Percentiles rank a stretch among this genome's conserved stretches.
Evolutionary conservation across 2,329 filamentous ascomycete genomes (phyloP).

Genomic region (Fusarium tupiense): DNA sequence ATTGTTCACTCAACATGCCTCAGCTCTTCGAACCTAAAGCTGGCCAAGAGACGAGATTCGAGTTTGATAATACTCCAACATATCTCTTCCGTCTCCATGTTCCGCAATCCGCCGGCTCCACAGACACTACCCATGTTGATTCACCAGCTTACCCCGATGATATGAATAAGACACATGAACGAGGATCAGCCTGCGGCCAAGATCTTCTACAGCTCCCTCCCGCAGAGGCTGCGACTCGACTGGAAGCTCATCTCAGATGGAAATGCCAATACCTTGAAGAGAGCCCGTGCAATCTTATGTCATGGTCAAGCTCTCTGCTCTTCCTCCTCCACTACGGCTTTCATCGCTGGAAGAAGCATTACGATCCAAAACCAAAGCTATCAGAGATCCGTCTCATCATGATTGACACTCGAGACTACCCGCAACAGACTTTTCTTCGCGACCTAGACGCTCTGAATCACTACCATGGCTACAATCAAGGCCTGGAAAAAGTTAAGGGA

Average conservation of each 20-base stretch:
- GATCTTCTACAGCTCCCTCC: neutral
- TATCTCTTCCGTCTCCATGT: neutral
- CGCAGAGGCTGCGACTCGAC: neutral
- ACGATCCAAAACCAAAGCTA: accelerated
- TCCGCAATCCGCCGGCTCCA: too few species aligned
- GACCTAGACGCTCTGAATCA: neutral
- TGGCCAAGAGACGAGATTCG: accelerated
- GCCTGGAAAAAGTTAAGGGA: neutral
- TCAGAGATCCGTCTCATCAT: neutral
- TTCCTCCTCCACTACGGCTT: neutral
- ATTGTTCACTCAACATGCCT: too few species aligned
- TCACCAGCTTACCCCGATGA: neutral
- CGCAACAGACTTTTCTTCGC: neutral
- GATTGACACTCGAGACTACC: neutral
- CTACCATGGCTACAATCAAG: neutral
- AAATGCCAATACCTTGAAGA: accelerated
- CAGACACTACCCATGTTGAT: too few species aligned
- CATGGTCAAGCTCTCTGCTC: neutral
- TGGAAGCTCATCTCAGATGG: neutral
- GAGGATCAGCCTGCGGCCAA: neutral
- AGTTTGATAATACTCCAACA: neutral
- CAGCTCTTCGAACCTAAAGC: neutral
- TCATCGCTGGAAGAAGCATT: accelerated
- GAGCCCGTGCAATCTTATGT: neutral
- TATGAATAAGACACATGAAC: neutral